A percentile compares a stretch with the other conserved stretches of the same genome.
These are phyloP conservation scores for Aspergillus neoniger DNA, from an alignment of 2,329 filamentous ascomycete species.

Conservation along the genomic window DNA sequence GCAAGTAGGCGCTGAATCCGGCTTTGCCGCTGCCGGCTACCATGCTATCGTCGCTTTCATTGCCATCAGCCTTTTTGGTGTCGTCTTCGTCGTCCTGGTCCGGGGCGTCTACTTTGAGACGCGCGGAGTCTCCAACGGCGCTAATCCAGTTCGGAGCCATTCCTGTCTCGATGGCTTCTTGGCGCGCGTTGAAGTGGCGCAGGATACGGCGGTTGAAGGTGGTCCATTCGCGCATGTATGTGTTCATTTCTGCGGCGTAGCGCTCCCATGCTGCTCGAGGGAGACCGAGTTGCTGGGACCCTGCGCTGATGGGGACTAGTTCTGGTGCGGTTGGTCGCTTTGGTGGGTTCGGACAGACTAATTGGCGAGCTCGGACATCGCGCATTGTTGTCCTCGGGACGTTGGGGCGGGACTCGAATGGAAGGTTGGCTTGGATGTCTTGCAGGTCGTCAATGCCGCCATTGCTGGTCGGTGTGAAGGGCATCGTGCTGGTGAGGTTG, in stretches of 20 bases:
- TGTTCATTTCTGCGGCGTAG: slow-evolving; percentile 56
- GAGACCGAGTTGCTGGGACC: slow-evolving; percentile 41
- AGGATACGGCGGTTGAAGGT: slow-evolving; percentile 58
- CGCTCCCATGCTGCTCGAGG: slow-evolving; percentile 51
- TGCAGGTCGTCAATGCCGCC: slow-evolving; percentile 55
- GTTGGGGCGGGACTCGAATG: slow-evolving; percentile 59
- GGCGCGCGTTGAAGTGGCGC: slow-evolving; percentile 56
- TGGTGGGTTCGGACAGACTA: slow-evolving; percentile 56
- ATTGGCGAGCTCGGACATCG: slow-evolving; percentile 38
- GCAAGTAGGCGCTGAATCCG: slow-evolving; percentile 49
- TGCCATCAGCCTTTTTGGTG: slow-evolving; percentile 19
- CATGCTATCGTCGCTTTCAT: slow-evolving; percentile 33
- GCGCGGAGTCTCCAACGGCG: slow-evolving; percentile 51
- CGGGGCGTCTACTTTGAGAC: slow-evolving; percentile 30
- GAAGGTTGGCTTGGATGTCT: slow-evolving; percentile 56
- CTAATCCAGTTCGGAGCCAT: slow-evolving; percentile 54
- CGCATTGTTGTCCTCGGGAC: slow-evolving; percentile 45
- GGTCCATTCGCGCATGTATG: slow-evolving; percentile 60
- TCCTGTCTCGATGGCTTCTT: slow-evolving; percentile 49
- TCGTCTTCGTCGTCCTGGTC: slow-evolving; percentile 29
- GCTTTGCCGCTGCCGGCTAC: slow-evolving; percentile 36
- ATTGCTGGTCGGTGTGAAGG: slow-evolving; percentile 50
- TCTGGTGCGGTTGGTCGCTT: slow-evolving; percentile 48
- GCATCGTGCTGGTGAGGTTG: slow-evolving; percentile 52
- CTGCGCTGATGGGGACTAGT: slow-evolving; percentile 21